phyloP scores from a whole-genome alignment of 805 yeast species.

The Candida patagonica region DNA sequence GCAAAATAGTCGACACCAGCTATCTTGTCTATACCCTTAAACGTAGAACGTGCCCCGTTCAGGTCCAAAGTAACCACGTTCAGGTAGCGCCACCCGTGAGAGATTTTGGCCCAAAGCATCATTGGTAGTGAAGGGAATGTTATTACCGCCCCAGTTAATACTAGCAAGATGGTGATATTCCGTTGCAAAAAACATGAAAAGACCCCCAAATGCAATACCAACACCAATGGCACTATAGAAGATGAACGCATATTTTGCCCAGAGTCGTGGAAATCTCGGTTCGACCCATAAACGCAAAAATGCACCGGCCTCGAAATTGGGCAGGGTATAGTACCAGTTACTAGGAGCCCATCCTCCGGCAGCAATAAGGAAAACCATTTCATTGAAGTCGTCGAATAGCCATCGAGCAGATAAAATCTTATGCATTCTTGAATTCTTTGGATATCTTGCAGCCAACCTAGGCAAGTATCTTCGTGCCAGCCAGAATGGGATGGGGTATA shows the following conservation, averaged over 20 bases:
- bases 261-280: conserved; percentile 37
- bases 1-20: too few relatives aligned
- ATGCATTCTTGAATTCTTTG: background rate
- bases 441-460: conserved; percentile 9
- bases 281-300: conserved; percentile 39
- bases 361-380: conserved; percentile 4
- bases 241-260: conserved; percentile 45
- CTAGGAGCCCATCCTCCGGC: conserved; percentile 22
- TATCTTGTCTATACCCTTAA: too few relatives aligned
- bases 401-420: too few relatives aligned
- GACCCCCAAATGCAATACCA: conserved; percentile 41
- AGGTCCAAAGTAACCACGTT: conserved; percentile 17
- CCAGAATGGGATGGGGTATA: background rate
- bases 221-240: conserved; percentile 40
- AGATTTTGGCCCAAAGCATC: conserved; percentile 13
- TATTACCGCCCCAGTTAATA: conserved; percentile 44
- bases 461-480: background rate
- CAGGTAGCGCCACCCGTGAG: conserved; percentile 11
- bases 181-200: conserved; percentile 36
- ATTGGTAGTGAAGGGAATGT: conserved; percentile 11
- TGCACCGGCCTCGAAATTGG: conserved; percentile 38
- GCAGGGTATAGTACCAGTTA: conserved; percentile 37
- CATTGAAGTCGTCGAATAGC: too few relatives aligned
- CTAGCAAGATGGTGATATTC: conserved; percentile 28
- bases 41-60: conserved; percentile 10